Evolutionary conservation across 192 early-diverging fungal genomes (phyloP).

Genomic region (Backusella morwellensis): DNA sequence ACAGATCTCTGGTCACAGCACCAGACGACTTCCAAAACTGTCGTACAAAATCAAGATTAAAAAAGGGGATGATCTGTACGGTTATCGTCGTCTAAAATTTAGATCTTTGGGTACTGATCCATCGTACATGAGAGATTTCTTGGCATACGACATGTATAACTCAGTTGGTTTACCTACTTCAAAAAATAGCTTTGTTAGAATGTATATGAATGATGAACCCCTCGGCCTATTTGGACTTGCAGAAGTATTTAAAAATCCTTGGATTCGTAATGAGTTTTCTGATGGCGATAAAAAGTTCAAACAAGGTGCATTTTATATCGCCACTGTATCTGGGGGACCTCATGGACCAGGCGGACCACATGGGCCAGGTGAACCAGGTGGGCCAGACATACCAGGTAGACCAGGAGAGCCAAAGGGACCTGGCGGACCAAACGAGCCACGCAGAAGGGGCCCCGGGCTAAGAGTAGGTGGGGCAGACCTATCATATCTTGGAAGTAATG

Average conservation of each 20-base stretch:
- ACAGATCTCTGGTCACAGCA: background rate
- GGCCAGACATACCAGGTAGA: too few relatives aligned
- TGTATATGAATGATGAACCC: background rate
- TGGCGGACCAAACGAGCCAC: background rate
- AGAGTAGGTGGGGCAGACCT: background rate
- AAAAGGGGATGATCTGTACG: background rate
- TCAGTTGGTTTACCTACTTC: constrained; percentile 4
- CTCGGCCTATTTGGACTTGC: constrained; percentile 10
- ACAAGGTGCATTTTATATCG: constrained; percentile 2
- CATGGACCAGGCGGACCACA: too few relatives aligned
- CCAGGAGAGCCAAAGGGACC: background rate
- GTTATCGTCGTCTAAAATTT: background rate
- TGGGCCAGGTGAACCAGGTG: too few relatives aligned
- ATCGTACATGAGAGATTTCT: background rate
- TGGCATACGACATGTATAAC: background rate
- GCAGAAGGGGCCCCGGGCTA: background rate
- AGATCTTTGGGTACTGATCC: background rate
- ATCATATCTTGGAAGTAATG: constrained; percentile 2
- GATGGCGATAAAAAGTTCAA: constrained; percentile 23
- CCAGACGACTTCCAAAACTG: background rate
- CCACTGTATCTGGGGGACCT: background rate
- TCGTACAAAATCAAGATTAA: constrained; percentile 11
- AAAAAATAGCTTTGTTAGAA: background rate
- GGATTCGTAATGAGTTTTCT: constrained; percentile 27
- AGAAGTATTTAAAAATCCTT: constrained; percentile 34